phyloP scores from a whole-genome alignment of 2,329 filamentous ascomycete genomes.

The Verticillium nonalfalfae region DNA sequence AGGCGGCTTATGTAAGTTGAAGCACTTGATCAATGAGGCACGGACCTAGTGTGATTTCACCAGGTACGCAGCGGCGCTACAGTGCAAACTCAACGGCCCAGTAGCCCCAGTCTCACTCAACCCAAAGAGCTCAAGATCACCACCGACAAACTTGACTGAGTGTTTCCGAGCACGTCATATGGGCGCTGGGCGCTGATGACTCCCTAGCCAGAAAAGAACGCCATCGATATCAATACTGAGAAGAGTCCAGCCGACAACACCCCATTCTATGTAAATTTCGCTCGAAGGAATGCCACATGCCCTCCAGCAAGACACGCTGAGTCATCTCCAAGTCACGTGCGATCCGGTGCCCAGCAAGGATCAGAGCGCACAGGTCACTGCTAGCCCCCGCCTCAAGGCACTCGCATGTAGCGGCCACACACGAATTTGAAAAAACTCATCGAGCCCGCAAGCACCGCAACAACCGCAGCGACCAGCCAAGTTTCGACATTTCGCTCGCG shows the following conservation, averaged over 20 bases:
- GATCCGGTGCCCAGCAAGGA: slow-evolving; percentile 1
- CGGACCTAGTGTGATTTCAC: neutral
- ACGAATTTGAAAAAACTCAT: slow-evolving; percentile 38
- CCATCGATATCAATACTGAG: too few species aligned
- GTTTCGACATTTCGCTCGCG: slow-evolving; percentile 24
- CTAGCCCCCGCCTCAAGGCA: slow-evolving; percentile 28
- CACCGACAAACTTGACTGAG: neutral
- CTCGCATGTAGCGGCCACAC: slow-evolving; percentile 36
- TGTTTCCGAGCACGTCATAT: neutral
- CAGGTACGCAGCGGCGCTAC: neutral
- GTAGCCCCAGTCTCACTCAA: neutral
- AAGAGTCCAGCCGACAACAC: too few species aligned
- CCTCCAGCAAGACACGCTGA: slow-evolving; percentile 14
- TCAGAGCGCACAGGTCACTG: slow-evolving; percentile 10
- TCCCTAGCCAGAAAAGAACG: neutral
- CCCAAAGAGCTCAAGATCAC: neutral
- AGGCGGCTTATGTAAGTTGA: too few species aligned
- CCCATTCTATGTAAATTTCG: too few species aligned
- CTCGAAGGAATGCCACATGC: too few species aligned
- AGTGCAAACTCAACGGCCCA: neutral
- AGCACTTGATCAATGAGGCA: neutral
- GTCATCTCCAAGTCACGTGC: slow-evolving; percentile 26
- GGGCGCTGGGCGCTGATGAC: neutral
- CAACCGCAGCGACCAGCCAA: slow-evolving; percentile 30
- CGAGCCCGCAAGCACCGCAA: slow-evolving; percentile 19